Evolutionary conservation across 148 eudicot genomes (phyloP).

Genomic region (Fagopyrum esculentum): DNA sequence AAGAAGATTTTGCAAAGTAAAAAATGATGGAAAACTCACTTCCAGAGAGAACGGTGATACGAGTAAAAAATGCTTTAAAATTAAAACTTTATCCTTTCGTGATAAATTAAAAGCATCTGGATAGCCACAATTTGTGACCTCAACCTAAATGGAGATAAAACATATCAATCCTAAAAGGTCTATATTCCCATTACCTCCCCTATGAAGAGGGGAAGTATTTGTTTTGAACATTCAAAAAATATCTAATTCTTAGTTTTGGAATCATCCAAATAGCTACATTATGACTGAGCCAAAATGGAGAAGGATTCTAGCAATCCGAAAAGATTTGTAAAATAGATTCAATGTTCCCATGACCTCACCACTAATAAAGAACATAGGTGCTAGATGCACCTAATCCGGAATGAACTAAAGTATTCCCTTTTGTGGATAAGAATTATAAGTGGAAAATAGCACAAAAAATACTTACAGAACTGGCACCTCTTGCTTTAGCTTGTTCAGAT

Average conservation of each 20-base stretch:
- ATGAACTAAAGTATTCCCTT: background rate
- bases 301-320: background rate
- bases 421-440: background rate
- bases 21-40: background rate
- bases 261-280: background rate
- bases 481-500: constrained; percentile 85
- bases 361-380: background rate
- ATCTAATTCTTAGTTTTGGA: background rate
- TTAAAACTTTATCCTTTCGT: background rate
- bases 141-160: background rate
- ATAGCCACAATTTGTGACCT: background rate
- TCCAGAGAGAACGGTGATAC: background rate
- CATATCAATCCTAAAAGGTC: background rate
- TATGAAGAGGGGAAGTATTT: background rate
- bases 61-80: background rate
- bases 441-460: background rate
- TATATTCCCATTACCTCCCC: background rate
- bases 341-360: background rate
- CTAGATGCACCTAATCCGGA: background rate
- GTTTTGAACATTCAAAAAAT: background rate
- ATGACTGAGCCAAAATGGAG: constrained; percentile 4
- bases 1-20: background rate
- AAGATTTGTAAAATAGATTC: background rate
- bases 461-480: constrained; percentile 85
- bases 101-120: background rate